A percentile compares a stretch with the other conserved stretches of the same genome.
These are phyloP conservation scores for Penicillium paradoxum DNA, from an alignment of 495 filamentous ascomycete genomes.

Conservation along the genomic window DNA sequence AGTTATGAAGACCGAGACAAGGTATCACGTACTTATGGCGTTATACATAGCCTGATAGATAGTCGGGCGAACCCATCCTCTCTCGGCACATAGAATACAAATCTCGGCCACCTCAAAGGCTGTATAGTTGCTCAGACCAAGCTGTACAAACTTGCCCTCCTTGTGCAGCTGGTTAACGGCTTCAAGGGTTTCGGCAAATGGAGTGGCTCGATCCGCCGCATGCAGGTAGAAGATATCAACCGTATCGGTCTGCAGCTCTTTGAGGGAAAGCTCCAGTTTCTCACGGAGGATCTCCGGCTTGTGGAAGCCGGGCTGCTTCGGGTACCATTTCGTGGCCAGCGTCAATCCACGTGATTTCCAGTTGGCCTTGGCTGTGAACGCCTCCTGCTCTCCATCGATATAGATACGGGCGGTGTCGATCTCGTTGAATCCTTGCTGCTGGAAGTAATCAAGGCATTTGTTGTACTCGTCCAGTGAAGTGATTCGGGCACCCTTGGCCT, in stretches of 20 bases:
- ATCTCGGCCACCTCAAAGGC: constrained; percentile 91
- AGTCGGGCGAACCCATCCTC: constrained; percentile 60
- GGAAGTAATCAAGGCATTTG: constrained; percentile 61
- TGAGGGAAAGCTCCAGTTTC: constrained; percentile 59
- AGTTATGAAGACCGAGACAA: background rate
- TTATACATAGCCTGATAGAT: constrained; percentile 67
- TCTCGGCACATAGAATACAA: constrained; percentile 72
- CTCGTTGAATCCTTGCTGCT: constrained; percentile 70
- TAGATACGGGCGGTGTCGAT: constrained; percentile 78
- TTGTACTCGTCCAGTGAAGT: constrained; percentile 63
- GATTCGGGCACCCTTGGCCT: constrained; percentile 59
- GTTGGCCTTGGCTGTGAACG: constrained; percentile 66
- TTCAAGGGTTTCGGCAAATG: constrained; percentile 74
- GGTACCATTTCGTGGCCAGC: constrained; percentile 82
- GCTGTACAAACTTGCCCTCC: constrained; percentile 77
- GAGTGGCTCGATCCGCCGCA: constrained; percentile 71
- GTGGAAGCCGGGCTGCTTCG: constrained; percentile 52
- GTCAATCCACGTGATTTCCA: constrained; percentile 82
- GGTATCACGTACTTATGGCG: constrained; percentile 43
- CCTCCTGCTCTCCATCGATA: constrained; percentile 70
- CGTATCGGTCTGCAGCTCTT: constrained; percentile 65
- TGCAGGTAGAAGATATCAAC: constrained; percentile 91
- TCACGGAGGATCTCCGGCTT: constrained; percentile 55
- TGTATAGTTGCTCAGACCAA: constrained; percentile 82
- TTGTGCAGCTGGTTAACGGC: constrained; percentile 78